A percentile compares a stretch with the other conserved stretches of the same genome.
These are phyloP conservation scores for Penicillium paneum DNA, from an alignment of 2,329 filamentous ascomycete species.

Conservation along the genomic window DNA sequence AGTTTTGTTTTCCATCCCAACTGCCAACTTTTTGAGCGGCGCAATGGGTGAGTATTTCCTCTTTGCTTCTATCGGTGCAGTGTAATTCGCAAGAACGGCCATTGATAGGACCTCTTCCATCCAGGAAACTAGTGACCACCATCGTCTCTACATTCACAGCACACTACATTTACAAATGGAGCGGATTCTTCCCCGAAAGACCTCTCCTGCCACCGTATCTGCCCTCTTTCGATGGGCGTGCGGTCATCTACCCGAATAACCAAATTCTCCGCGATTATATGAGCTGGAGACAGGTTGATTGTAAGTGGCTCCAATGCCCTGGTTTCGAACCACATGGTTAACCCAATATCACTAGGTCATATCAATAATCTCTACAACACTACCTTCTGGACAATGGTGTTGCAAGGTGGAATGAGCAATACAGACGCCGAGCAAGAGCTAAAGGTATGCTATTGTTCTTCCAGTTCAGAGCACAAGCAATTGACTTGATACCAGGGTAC, in stretches of 20 bases:
- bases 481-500: constrained; percentile 61
- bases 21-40: constrained; percentile 77
- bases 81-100: not conserved
- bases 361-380: constrained; percentile 99
- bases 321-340: not conserved
- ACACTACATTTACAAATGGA: constrained; percentile 82
- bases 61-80: not conserved
- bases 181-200: constrained; percentile 67
- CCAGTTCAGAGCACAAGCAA: not conserved
- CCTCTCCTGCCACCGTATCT: constrained; percentile 66
- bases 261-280: constrained; percentile 88
- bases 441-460: constrained; percentile 51
- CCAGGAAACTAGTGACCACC: constrained; percentile 86
- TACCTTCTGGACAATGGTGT: constrained; percentile 86
- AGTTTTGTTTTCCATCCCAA: constrained; percentile 88
- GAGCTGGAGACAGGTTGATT: constrained; percentile 95
- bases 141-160: constrained; percentile 91
- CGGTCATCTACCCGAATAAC: constrained; percentile 81
- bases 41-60: constrained; percentile 60
- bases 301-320: constrained; percentile 50
- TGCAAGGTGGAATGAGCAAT: constrained; percentile 69
- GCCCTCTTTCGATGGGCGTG: constrained; percentile 88
- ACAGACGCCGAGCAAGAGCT: constrained; percentile 78
- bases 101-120: not conserved
- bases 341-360: constrained; percentile 59